These are phyloP conservation scores for Amphirosellinia nigrospora DNA, from an alignment of 495 filamentous ascomycete species.

Conservation along the genomic window DNA sequence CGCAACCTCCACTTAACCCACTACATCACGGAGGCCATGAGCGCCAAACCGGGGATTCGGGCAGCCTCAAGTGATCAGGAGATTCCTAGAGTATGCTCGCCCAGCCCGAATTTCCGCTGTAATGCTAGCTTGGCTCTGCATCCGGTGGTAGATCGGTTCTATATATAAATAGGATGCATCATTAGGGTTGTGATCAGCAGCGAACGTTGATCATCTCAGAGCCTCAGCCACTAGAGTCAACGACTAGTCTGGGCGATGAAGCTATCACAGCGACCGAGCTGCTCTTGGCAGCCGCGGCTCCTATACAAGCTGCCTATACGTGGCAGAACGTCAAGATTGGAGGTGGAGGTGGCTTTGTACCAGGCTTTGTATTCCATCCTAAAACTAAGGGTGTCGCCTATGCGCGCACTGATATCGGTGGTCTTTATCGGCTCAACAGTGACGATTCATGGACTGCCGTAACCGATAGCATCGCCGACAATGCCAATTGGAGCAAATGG, in stretches of 20 bases:
- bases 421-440: conserved; percentile 62
- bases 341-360: conserved; percentile 66
- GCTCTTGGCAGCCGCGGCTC: conserved; percentile 40
- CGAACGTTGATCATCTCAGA: background rate
- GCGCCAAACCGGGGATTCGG: conserved; percentile 1
- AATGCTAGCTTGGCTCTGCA: background rate
- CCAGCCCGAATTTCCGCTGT: background rate
- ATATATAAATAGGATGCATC: conserved; percentile 9
- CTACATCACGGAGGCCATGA: conserved; percentile 2
- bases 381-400: conserved; percentile 63
- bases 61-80: conserved; percentile 4
- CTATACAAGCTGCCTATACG: conserved; percentile 39
- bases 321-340: conserved; percentile 57
- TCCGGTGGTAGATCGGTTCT: background rate
- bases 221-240: background rate
- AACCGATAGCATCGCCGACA: conserved; percentile 56
- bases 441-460: conserved; percentile 64
- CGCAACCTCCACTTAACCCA: conserved; percentile 13
- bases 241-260: conserved; percentile 38
- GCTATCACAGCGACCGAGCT: conserved; percentile 39
- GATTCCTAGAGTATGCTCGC: background rate
- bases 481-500: conserved; percentile 62
- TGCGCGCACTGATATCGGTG: conserved; percentile 68
- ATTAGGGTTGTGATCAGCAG: conserved; percentile 13
- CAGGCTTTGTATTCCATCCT: conserved; percentile 65